phyloP scores from a whole-genome alignment of 805 yeast species.

The Saturnispora halmiae region DNA sequence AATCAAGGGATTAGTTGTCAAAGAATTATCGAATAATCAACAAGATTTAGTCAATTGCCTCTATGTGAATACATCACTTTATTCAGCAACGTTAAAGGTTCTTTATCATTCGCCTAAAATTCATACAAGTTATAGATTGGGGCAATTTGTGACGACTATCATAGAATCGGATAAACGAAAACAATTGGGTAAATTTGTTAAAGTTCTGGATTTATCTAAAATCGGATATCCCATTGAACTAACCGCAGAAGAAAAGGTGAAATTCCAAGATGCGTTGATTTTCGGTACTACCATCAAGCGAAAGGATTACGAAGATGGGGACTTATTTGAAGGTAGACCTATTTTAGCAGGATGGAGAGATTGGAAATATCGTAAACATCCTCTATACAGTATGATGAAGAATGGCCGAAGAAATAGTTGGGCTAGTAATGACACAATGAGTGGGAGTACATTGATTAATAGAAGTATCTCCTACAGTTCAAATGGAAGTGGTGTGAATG shows the following conservation, averaged over 20 bases:
- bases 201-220: constrained; percentile 48
- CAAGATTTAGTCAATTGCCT: constrained; percentile 36
- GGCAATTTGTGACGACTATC: constrained; percentile 68
- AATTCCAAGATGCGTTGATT: constrained; percentile 15
- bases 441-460: not conserved
- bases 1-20: constrained; percentile 32
- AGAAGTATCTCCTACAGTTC: not conserved
- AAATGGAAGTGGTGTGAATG: not conserved
- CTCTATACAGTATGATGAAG: constrained; percentile 37
- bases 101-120: constrained; percentile 49
- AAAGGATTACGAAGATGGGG: constrained; percentile 9
- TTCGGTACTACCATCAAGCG: constrained; percentile 16
- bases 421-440: not conserved
- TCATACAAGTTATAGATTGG: constrained; percentile 67
- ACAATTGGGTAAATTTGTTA: constrained; percentile 50
- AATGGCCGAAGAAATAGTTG: constrained; percentile 3
- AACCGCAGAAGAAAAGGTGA: constrained; percentile 16
- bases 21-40: constrained; percentile 29
- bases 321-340: constrained; percentile 9
- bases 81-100: constrained; percentile 41
- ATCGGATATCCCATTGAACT: constrained; percentile 32
- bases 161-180: constrained; percentile 30
- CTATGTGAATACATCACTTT: constrained; percentile 43
- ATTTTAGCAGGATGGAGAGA: constrained; percentile 84
- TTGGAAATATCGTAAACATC: constrained; percentile 74